Conservation (phyloP, 176 grass and related monocot genomes). For the Tuctoria greenei region DNA sequence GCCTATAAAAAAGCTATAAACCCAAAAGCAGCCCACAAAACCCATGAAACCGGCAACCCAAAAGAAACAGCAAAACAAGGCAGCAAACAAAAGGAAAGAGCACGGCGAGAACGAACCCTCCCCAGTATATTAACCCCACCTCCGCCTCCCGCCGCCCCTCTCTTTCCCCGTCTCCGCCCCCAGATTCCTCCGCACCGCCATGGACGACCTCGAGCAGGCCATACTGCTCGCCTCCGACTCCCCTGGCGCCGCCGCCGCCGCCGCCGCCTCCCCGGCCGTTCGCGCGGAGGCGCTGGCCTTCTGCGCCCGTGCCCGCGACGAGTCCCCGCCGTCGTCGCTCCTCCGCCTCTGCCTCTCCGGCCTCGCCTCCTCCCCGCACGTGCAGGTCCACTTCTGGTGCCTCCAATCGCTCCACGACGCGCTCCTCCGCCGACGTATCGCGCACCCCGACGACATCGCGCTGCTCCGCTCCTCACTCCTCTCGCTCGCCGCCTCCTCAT, state of each 20-base stretch:
- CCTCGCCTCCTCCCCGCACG: constrained; percentile 57
- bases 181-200: constrained; percentile 59
- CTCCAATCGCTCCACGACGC: constrained; percentile 78
- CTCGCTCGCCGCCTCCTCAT: constrained; percentile 50
- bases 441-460: constrained; percentile 47
- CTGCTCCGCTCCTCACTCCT: constrained; percentile 75
- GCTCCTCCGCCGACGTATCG: constrained; percentile 57
- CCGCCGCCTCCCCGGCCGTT: constrained; percentile 46
- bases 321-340: constrained; percentile 59
- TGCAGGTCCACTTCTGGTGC: constrained; percentile 88
- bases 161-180: constrained; percentile 15
- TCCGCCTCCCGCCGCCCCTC: background rate
- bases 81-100: background rate
- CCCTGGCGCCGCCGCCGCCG: constrained; percentile 35
- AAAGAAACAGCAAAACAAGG: constrained; percentile 16
- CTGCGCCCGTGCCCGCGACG: constrained; percentile 68
- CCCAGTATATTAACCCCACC: constrained; percentile 45
- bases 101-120: constrained; percentile 41
- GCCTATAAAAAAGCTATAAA: background rate
- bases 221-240: constrained; percentile 76
- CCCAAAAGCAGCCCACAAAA: constrained; percentile 26
- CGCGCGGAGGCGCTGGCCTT: constrained; percentile 76
- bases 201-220: constrained; percentile 96
- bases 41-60: constrained; percentile 11
- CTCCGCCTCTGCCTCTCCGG: constrained; percentile 79